phyloP scores from a whole-genome alignment of 1,284 basidiomycete species.

The Mycosarcoma maydis region DNA sequence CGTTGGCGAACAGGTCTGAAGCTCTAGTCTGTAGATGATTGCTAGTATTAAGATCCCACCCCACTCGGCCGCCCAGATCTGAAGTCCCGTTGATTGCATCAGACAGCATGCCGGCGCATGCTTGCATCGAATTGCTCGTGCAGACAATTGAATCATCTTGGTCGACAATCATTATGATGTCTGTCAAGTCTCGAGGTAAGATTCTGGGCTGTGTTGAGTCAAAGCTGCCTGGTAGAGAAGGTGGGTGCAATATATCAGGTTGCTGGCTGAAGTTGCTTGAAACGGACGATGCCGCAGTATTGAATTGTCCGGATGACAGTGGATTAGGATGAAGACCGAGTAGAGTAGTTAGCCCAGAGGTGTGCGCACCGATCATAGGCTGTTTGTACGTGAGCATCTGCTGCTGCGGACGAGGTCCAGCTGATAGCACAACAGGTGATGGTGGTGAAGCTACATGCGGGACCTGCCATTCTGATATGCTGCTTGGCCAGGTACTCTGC shows the following conservation, averaged over 20 bases:
- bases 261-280: too few relatives aligned
- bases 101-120: slow-evolving; percentile 5
- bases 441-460: too few relatives aligned
- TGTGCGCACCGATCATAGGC: slow-evolving; percentile 2
- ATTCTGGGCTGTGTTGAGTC: not conserved
- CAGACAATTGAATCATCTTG: slow-evolving; percentile 3
- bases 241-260: not conserved
- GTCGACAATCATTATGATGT: slow-evolving; percentile 7
- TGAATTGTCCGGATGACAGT: not conserved
- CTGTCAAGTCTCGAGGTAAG: not conserved
- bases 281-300: too few relatives aligned
- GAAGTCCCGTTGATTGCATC: not conserved
- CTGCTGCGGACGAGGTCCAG: too few relatives aligned
- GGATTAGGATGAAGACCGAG: slow-evolving; percentile 5
- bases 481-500: too few relatives aligned
- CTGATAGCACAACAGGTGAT: too few relatives aligned
- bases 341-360: slow-evolving; percentile 1
- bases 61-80: not conserved
- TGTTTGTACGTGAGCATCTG: slow-evolving; percentile 10
- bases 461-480: too few relatives aligned
- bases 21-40: not conserved
- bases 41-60: not conserved
- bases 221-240: not conserved
- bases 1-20: slow-evolving; percentile 12
- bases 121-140: slow-evolving; percentile 2